Evolutionary conservation across 1,284 basidiomycete species (phyloP).

Genomic region (Leucoagaricus sp.): DNA sequence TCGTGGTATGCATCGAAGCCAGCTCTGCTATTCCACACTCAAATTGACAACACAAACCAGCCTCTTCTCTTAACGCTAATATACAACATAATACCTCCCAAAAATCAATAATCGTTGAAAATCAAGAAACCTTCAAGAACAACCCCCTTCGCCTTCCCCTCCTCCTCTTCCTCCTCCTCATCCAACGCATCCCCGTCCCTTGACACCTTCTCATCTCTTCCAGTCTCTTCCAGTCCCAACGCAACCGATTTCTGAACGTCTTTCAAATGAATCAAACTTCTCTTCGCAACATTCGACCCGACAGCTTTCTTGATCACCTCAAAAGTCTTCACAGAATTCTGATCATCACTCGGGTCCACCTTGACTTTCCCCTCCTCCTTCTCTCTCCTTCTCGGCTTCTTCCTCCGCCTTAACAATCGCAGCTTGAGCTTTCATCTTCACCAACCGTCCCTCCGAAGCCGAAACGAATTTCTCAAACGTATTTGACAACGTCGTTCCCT

Average conservation of each 20-base stretch:
- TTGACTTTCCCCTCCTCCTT: background rate
- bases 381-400: constrained; percentile 12
- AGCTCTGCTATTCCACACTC: too few species aligned
- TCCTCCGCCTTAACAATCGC: constrained; percentile 9
- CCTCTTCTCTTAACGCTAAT: too few species aligned
- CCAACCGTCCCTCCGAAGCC: constrained; percentile 16
- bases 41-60: too few species aligned
- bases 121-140: background rate
- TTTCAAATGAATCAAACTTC: constrained; percentile 43
- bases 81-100: too few species aligned
- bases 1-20: too few species aligned
- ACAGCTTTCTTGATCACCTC: constrained; percentile 27
- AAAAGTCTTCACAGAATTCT: constrained; percentile 21
- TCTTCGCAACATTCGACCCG: constrained; percentile 16
- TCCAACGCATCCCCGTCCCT: background rate
- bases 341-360: constrained; percentile 5
- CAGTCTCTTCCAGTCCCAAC: constrained; percentile 17
- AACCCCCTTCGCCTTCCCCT: constrained; percentile 2
- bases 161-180: constrained; percentile 15
- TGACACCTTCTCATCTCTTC: background rate
- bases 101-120: background rate
- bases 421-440: constrained; percentile 12
- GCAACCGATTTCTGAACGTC: constrained; percentile 48
- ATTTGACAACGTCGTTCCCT: constrained; percentile 31
- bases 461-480: constrained; percentile 16